These are phyloP conservation scores for Dactylellina haptotyla DNA, from an alignment of 2,329 filamentous ascomycete genomes.

Conservation along the genomic window DNA sequence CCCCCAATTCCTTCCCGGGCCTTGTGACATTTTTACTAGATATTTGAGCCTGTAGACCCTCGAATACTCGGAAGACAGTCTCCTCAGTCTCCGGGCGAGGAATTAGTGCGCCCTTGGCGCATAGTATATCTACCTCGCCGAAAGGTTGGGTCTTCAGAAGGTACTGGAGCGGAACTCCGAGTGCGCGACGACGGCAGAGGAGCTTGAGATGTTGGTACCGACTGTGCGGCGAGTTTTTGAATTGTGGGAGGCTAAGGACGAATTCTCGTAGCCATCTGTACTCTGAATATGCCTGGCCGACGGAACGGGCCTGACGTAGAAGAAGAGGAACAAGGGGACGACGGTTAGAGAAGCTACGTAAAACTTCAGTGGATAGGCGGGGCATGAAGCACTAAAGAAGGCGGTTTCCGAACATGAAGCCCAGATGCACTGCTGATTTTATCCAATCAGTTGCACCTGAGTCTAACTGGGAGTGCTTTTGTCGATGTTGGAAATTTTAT, in stretches of 20 bases:
- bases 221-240: slow-evolving; percentile 10
- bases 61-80: slow-evolving; percentile 62
- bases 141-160: slow-evolving; percentile 89
- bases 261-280: slow-evolving; percentile 53
- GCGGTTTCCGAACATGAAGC: too few species aligned
- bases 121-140: slow-evolving; percentile 80
- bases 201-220: slow-evolving; percentile 20
- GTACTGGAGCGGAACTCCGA: slow-evolving; percentile 85
- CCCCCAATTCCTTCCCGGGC: slow-evolving; percentile 65
- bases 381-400: slow-evolving; percentile 21
- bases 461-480: too few species aligned
- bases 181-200: slow-evolving; percentile 68
- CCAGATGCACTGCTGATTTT: too few species aligned
- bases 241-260: background rate
- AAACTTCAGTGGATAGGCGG: slow-evolving; percentile 1
- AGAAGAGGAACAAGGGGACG: slow-evolving; percentile 36
- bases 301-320: slow-evolving; percentile 53
- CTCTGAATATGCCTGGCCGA: slow-evolving; percentile 51
- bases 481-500: too few species aligned
- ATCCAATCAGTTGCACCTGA: too few species aligned
- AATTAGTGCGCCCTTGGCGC: slow-evolving; percentile 81
- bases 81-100: slow-evolving; percentile 74
- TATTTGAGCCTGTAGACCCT: slow-evolving; percentile 68
- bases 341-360: background rate
- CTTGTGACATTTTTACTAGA: slow-evolving; percentile 68